Evolutionary conservation across 345 rosid genomes (phyloP).

Genomic region (Gossypium anomalum): DNA sequence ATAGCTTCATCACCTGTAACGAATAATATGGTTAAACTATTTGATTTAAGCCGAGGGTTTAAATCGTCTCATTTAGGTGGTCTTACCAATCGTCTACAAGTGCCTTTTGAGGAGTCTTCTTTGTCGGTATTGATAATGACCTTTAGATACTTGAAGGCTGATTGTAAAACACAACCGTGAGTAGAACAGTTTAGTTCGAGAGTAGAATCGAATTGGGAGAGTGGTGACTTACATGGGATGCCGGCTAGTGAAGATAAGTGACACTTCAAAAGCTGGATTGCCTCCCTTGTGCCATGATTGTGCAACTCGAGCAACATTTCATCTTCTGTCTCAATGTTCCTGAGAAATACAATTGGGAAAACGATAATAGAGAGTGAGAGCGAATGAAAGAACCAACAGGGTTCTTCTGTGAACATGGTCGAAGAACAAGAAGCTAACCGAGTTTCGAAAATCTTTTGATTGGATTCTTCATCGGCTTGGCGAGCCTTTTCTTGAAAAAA

Average conservation of each 20-base stretch:
- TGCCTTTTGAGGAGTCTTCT: slow-evolving; percentile 39
- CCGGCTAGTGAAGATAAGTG: slow-evolving; percentile 51
- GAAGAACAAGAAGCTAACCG: slow-evolving; percentile 28
- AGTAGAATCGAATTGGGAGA: slow-evolving; percentile 7
- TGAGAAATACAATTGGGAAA: slow-evolving; percentile 9
- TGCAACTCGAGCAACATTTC: slow-evolving; percentile 38
- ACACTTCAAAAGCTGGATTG: slow-evolving; percentile 39
- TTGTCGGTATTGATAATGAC: slow-evolving; percentile 36
- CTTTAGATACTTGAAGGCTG: slow-evolving; percentile 53
- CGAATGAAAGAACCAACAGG: too few relatives aligned
- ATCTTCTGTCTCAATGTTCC: slow-evolving; percentile 26
- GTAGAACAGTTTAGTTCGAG: slow-evolving; percentile 1
- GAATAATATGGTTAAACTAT: not conserved
- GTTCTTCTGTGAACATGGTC: not conserved
- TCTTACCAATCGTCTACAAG: slow-evolving; percentile 45
- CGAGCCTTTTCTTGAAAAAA: slow-evolving; percentile 43
- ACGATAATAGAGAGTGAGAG: not conserved
- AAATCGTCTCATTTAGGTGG: not conserved
- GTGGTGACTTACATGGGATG: slow-evolving; percentile 38
- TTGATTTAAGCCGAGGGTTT: not conserved
- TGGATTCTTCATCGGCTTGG: slow-evolving; percentile 53
- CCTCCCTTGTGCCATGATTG: slow-evolving; percentile 34
- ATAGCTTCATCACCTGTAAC: slow-evolving; percentile 41
- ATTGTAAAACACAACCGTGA: not conserved
- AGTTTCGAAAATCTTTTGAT: slow-evolving; percentile 41